Base-by-base conservation (phyloP, 805 yeast species). In the Kodamaea kakaduensis region DNA sequence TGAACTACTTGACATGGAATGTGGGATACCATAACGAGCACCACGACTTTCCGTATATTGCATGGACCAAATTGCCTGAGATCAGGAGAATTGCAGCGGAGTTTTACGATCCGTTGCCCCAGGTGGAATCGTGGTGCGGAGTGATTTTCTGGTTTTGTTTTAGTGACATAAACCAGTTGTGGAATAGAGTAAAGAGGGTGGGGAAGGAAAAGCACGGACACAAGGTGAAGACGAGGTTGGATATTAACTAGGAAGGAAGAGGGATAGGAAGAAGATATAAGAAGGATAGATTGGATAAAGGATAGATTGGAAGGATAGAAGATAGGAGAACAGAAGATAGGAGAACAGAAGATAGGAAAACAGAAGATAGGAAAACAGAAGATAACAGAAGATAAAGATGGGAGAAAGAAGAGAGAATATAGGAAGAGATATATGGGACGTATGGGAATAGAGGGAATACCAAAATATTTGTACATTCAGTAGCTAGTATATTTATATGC, bases 21-120 rank as follows among this genome's bases (percentile, higher is more conserved):
- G 96, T 87, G 6, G 97, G 97, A 2, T 78, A 85, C 54, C 97
- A 88, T 59, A 87, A 84, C 51, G 97, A 88, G 59, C 97, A 88
- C 58, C 97, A 88, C 54, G 97, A 88, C 61, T 88, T 88, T 69
- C 97, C 97, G 1, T 88, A 80, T 55, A 73, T 88, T 48, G 90
- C 96, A 1, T 88, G 97, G 97, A 74, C 93, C 0, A 75, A 78
- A 43, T 64, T 88, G 32, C 84, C 84, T 22, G 61, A 71, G 35
- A 62, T 88, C 25, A 70, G 81, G 37, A 54, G 59, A 31, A 73
- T 84, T 20, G 96, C 96, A 3, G 54, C 69, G 15, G 97, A 88
- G 50, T 88, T 84, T 52, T 88, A 88, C 55, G 82, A 75, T 27
- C 84, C 85, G 3, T 68, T 88, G 38, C 96, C 96, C 1, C 65